Base-by-base conservation (phyloP, 352 stramenopile genomes). In the Phytopythium chamaehyphon region DNA sequence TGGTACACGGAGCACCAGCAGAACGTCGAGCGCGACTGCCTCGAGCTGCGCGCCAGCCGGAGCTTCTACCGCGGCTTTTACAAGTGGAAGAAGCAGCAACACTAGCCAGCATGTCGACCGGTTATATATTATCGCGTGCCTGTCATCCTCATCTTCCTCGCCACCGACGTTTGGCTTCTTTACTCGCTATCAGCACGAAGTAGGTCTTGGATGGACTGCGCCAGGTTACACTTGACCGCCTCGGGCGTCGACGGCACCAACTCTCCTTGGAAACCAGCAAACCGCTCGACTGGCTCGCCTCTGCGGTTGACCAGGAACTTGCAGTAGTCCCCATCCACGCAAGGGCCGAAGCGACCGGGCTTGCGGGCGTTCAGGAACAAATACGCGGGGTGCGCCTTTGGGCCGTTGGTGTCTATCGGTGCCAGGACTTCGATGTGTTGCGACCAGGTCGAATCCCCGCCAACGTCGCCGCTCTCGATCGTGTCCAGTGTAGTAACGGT, bases 271-370 rank as follows among this genome's bases (percentile, higher is more conserved):
- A 16, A 19, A 10, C 77, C 69, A 2, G 60, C 62, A 51, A 66
- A 97, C 9, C 90, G 71, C 59, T 94, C 86, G 49, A 75, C 57
- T 35, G 89, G 71, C 46, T 57, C 67, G 24, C 90, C 90, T 22
- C 90, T 69, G 47, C 80, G 74, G 69, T 87, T 78, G 1, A 97
- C 67, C 7, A 97, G 62, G 54, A 97, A 97, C 61, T 94, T 96
- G 35, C 81, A 84, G 54, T 90, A 96, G 58, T 96, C 90, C 82
- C 89, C 95, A 55, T 88, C 76, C 51, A 97, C 86, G 58, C 86
- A 90, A 3, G 70, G 76, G 21, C 70, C 75, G 48, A 74, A 60
- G 57, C 81, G 57, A 1, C 64, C 66, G 2, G 76, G 69, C 12
- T 89, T 57, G 40, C 74, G 74, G 28, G 75, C 57, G 54, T 96